These are phyloP conservation scores for Populus nigra DNA, from an alignment of 345 rosid genomes.

Conservation along the genomic window DNA sequence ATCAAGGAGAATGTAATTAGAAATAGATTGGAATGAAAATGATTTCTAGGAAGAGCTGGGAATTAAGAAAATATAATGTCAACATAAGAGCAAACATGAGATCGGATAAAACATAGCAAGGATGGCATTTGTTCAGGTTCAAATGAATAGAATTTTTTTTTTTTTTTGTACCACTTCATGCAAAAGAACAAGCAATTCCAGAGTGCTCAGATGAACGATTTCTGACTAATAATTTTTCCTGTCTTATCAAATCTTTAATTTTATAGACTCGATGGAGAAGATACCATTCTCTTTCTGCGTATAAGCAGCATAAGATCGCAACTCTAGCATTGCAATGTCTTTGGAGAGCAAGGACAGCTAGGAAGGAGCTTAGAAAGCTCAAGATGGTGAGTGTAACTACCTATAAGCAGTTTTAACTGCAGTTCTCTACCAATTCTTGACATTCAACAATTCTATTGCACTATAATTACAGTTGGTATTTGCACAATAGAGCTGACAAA, in stretches of 20 bases:
- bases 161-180: background rate
- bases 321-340: slow-evolving; percentile 51
- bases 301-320: slow-evolving; percentile 45
- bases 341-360: slow-evolving; percentile 59
- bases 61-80: no score
- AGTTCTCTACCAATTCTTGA: background rate
- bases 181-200: background rate
- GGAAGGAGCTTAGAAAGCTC: slow-evolving; percentile 62
- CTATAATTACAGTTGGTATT: background rate
- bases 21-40: no score
- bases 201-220: background rate
- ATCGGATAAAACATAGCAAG: no score
- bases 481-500: background rate
- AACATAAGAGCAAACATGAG: no score
- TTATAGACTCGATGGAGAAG: slow-evolving; percentile 58
- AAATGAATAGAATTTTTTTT: no score
- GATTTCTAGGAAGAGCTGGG: no score
- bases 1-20: background rate
- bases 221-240: background rate
- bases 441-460: background rate
- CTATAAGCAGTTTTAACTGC: background rate
- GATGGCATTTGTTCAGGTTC: no score
- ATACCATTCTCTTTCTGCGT: slow-evolving; percentile 41
- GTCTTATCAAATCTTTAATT: background rate
- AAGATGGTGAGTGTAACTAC: slow-evolving; percentile 38